phyloP scores from a whole-genome alignment of 306 rosid species.

The Malus sylvestris region DNA sequence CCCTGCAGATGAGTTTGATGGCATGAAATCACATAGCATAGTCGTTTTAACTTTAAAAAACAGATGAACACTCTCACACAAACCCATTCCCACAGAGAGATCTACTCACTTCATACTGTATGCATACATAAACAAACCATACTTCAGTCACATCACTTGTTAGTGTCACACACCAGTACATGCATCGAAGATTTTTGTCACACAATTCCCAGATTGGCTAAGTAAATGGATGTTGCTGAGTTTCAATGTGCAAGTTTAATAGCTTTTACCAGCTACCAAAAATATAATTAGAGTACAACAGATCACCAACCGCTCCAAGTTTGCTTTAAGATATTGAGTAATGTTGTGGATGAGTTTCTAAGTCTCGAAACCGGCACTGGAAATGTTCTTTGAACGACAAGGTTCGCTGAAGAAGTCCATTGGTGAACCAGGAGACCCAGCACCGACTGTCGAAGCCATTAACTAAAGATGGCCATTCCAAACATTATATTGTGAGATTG shows the following conservation, averaged over 20 bases:
- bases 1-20: too few relatives aligned
- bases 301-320: neutral
- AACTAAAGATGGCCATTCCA: slow-evolving; percentile 20
- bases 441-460: slow-evolving; percentile 30
- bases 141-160: neutral
- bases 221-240: neutral
- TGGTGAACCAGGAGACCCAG: slow-evolving; percentile 32
- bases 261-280: neutral
- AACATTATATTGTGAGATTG: neutral
- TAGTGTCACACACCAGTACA: neutral
- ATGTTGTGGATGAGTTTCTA: neutral
- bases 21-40: too few relatives aligned
- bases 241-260: neutral
- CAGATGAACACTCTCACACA: neutral
- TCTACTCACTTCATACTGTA: neutral
- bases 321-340: neutral
- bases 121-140: neutral
- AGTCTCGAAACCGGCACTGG: slow-evolving; percentile 24
- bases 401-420: slow-evolving; percentile 68
- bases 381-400: slow-evolving; percentile 32
- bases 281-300: neutral
- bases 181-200: neutral
- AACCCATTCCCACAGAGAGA: neutral
- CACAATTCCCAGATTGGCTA: neutral
- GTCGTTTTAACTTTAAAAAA: too few relatives aligned